phyloP scores from a whole-genome alignment of 441 rosid genomes.

The Adansonia madagascariensis region DNA sequence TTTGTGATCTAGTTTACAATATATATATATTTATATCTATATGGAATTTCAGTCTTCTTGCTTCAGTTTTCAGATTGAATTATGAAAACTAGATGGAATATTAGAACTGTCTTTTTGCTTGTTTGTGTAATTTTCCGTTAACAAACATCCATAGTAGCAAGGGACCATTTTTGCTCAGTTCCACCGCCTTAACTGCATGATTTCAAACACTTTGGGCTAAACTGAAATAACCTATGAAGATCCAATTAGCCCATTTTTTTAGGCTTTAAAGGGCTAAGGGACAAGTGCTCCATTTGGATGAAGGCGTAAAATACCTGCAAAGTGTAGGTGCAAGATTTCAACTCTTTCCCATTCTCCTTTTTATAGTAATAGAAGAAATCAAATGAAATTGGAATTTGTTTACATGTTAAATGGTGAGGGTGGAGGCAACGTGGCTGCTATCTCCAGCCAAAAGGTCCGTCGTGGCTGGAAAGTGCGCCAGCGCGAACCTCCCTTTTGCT shows the following conservation, averaged over 20 bases:
- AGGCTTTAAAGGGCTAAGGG: background rate
- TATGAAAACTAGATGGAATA: background rate
- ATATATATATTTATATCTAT: too few species aligned
- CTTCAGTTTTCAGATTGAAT: background rate
- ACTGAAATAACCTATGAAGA: background rate
- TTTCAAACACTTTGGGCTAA: background rate
- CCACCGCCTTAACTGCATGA: too few species aligned
- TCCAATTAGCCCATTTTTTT: background rate
- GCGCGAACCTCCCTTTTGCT: background rate
- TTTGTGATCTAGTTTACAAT: background rate
- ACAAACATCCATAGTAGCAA: constrained; percentile 10
- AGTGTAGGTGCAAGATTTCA: too few species aligned
- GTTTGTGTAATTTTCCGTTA: constrained; percentile 9
- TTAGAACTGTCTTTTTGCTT: constrained; percentile 24
- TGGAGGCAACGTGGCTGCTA: constrained; percentile 26
- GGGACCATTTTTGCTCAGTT: constrained; percentile 31
- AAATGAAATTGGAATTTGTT: background rate
- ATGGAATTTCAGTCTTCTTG: constrained; percentile 12
- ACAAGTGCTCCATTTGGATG: too few species aligned
- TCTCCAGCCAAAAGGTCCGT: constrained; percentile 14
- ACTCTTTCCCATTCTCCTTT: too few species aligned
- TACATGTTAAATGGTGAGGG: constrained; percentile 12
- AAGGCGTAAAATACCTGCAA: too few species aligned
- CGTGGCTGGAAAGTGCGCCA: constrained; percentile 31
- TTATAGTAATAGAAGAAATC: background rate